These are phyloP conservation scores for Leptosphaerulina australis DNA, from an alignment of 2,329 filamentous ascomycete genomes.

Conservation along the genomic window DNA sequence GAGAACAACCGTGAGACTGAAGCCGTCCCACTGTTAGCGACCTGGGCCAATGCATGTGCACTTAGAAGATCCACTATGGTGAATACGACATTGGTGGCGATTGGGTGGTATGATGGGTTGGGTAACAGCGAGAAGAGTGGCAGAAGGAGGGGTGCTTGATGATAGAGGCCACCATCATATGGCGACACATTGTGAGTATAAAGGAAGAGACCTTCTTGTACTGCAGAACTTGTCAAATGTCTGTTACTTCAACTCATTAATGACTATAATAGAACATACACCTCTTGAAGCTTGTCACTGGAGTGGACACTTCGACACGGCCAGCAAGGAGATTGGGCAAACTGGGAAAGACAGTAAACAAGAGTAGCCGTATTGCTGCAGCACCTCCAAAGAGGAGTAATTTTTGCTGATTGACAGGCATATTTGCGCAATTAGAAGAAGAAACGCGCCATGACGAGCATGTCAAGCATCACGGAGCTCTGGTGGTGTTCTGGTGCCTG, in stretches of 20 bases:
- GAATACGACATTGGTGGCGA: constrained; percentile 81
- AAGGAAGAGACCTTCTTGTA: constrained; percentile 94
- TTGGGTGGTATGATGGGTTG: constrained; percentile 66
- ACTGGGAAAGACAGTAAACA: constrained; percentile 81
- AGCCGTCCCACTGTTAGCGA: constrained; percentile 82
- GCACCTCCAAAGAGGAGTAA: constrained; percentile 75
- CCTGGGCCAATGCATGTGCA: constrained; percentile 76
- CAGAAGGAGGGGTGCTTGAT: constrained; percentile 81
- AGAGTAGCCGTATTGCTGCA: constrained; percentile 75
- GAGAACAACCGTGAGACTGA: constrained; percentile 74
- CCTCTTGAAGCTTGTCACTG: constrained; percentile 97
- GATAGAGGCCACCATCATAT: constrained; percentile 88
- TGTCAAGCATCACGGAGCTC: constrained; percentile 4
- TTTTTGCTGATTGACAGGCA: constrained; percentile 65
- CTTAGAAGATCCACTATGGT: constrained; percentile 80
- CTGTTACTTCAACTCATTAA: background rate
- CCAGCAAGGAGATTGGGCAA: constrained; percentile 85
- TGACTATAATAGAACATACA: constrained; percentile 57
- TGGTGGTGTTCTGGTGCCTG: constrained; percentile 7
- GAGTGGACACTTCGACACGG: constrained; percentile 95
- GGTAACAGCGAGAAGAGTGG: constrained; percentile 91
- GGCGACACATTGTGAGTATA: constrained; percentile 96
- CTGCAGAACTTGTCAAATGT: constrained; percentile 53
- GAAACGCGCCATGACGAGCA: constrained; percentile 22
- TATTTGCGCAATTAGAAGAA: constrained; percentile 8